These are phyloP conservation scores for Calonectria pseudoturangicola DNA, from an alignment of 2,329 filamentous ascomycete species.

Conservation along the genomic window DNA sequence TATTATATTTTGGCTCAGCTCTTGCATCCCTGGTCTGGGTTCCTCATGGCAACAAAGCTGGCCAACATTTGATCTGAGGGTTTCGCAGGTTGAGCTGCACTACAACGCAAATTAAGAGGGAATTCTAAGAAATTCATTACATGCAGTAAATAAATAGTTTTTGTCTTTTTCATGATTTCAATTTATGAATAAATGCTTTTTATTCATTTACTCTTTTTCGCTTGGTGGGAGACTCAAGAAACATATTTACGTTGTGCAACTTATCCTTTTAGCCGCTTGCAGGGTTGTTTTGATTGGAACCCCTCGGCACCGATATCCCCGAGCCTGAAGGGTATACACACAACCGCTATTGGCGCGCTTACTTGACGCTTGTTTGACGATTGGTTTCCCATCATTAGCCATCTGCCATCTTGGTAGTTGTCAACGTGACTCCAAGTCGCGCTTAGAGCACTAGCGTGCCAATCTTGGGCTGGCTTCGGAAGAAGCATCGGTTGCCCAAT, in stretches of 20 bases:
- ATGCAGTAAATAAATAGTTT: no score
- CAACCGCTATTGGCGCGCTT: conserved; percentile 3
- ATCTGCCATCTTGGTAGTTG: background rate
- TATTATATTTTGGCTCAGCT: background rate
- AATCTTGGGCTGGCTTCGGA: background rate
- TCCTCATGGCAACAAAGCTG: no score
- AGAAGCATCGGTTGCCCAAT: conserved; percentile 9
- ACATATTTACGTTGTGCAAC: no score
- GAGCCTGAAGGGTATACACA: background rate
- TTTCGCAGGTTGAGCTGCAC: no score
- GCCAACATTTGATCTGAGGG: background rate
- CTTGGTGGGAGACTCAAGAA: no score
- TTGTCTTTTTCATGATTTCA: no score
- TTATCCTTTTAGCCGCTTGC: background rate
- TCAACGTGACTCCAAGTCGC: background rate
- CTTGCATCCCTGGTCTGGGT: background rate
- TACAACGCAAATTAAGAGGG: no score
- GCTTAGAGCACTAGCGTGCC: background rate
- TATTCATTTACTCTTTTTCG: no score
- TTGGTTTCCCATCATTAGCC: background rate
- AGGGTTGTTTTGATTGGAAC: background rate
- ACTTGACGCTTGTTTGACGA: background rate
- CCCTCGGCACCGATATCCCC: conserved; percentile 15
- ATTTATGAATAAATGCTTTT: no score
- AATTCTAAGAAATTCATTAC: no score